Evolutionary conservation across 345 rosid species (phyloP).

Genomic region (Gossypium stocksii): DNA sequence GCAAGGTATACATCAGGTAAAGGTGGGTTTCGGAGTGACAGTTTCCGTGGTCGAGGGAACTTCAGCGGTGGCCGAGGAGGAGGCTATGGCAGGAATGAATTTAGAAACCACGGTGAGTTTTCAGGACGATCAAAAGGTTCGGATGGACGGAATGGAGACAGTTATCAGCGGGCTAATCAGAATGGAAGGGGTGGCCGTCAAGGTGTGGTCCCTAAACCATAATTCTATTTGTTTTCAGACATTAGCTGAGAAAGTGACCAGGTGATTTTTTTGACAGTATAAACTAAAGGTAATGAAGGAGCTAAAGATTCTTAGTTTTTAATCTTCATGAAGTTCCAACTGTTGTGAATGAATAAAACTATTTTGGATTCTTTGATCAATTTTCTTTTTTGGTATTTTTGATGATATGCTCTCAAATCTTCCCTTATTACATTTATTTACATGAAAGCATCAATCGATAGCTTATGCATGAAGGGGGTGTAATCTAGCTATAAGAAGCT

Average conservation of each 20-base stretch:
- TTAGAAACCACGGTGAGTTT: constrained; percentile 58
- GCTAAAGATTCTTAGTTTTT: constrained; percentile 19
- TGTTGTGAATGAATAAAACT: not conserved
- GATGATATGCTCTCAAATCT: not conserved
- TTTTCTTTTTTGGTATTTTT: constrained; percentile 6
- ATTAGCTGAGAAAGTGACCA: constrained; percentile 3
- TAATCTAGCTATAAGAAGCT: not conserved
- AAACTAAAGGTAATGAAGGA: constrained; percentile 18
- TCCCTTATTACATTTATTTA: not conserved
- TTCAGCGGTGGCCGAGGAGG: constrained; percentile 41
- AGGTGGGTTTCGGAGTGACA: constrained; percentile 43
- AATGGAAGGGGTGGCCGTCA: constrained; percentile 47
- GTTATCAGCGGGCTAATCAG: constrained; percentile 52
- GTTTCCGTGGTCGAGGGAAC: constrained; percentile 46
- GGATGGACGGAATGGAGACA: constrained; percentile 46
- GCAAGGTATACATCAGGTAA: constrained; percentile 43
- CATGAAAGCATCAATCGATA: not conserved
- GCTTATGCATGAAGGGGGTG: not conserved
- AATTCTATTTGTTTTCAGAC: constrained; percentile 15
- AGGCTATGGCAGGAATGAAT: constrained; percentile 48
- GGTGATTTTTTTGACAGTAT: constrained; percentile 37
- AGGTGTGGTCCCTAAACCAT: constrained; percentile 29
- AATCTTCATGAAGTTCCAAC: constrained; percentile 4
- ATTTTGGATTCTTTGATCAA: not conserved
- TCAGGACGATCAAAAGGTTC: constrained; percentile 62